Conservation (phyloP, 1,139 yeast species). For the Eremothecium gossypii region DNA sequence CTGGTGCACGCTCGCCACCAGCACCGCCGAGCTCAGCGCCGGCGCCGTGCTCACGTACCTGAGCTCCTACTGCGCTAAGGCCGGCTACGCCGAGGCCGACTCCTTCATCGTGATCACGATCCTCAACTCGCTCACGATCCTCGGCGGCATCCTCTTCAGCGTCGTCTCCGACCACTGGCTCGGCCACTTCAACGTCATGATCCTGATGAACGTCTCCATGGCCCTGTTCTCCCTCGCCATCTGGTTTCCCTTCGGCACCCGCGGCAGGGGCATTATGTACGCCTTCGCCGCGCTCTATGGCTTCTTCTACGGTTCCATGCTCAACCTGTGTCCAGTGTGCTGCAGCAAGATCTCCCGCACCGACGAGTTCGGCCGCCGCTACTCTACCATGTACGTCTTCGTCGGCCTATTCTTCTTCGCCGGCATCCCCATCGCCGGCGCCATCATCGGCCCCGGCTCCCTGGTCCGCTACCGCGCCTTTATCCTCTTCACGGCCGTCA, state of each 20-base stretch:
- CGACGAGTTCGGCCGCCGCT: constrained; percentile 57
- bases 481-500: constrained; percentile 33
- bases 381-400: constrained; percentile 59
- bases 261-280: constrained; percentile 33
- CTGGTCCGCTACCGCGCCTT: constrained; percentile 31
- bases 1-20: constrained; percentile 21
- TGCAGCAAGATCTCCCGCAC: constrained; percentile 57
- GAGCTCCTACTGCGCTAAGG: constrained; percentile 10
- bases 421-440: constrained; percentile 47
- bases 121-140: constrained; percentile 28
- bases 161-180: constrained; percentile 37
- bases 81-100: constrained; percentile 9
- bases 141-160: constrained; percentile 46
- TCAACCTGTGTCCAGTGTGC: constrained; percentile 42
- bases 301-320: constrained; percentile 42
- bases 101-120: constrained; percentile 13
- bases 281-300: constrained; percentile 45
- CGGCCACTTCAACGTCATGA: constrained; percentile 47
- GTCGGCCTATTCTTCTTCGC: constrained; percentile 51
- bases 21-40: constrained; percentile 21
- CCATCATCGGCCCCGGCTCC: constrained; percentile 34
- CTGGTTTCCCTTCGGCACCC: constrained; percentile 39
- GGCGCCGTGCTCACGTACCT: constrained; percentile 34
- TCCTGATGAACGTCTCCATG: constrained; percentile 32
- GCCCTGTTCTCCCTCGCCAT: constrained; percentile 26